Conservation (phyloP, 1,284 basidiomycete genomes). For the Ustilago loliicola region DNA sequence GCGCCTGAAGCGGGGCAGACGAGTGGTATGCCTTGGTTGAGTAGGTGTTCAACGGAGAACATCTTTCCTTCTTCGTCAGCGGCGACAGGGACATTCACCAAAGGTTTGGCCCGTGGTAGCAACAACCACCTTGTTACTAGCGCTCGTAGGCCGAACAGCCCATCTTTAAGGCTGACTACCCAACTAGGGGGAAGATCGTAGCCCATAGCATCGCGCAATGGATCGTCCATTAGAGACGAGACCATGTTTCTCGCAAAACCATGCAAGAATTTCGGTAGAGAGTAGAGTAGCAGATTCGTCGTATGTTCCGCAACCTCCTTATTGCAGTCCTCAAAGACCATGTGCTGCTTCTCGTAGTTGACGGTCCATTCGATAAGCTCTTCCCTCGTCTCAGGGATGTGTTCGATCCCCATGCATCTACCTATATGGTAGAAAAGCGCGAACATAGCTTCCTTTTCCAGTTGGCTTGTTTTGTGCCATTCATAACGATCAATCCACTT, state of each 20-base stretch:
- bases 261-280: constrained; percentile 22
- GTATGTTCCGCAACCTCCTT: constrained; percentile 49
- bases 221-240: constrained; percentile 41
- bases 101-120: constrained; percentile 27
- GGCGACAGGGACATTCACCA: constrained; percentile 32
- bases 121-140: constrained; percentile 18
- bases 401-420: constrained; percentile 45
- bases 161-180: constrained; percentile 29
- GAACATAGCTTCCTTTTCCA: constrained; percentile 55
- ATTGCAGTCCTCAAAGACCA: constrained; percentile 40
- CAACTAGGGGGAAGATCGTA: constrained; percentile 22
- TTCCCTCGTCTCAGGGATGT: constrained; percentile 37
- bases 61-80: constrained; percentile 24
- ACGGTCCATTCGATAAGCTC: constrained; percentile 40
- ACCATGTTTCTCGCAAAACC: constrained; percentile 34
- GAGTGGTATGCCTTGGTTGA: constrained; percentile 31
- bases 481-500: constrained; percentile 48
- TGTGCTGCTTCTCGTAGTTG: constrained; percentile 39
- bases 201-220: constrained; percentile 38
- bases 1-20: constrained; percentile 51
- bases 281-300: constrained; percentile 37
- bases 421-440: constrained; percentile 48
- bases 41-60: constrained; percentile 33
- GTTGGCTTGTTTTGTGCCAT: constrained; percentile 24
- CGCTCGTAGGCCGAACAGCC: constrained; percentile 13